Evolutionary conservation across 2,329 filamentous ascomycete genomes (phyloP).

Genomic region (Hypoxylon sp.): DNA sequence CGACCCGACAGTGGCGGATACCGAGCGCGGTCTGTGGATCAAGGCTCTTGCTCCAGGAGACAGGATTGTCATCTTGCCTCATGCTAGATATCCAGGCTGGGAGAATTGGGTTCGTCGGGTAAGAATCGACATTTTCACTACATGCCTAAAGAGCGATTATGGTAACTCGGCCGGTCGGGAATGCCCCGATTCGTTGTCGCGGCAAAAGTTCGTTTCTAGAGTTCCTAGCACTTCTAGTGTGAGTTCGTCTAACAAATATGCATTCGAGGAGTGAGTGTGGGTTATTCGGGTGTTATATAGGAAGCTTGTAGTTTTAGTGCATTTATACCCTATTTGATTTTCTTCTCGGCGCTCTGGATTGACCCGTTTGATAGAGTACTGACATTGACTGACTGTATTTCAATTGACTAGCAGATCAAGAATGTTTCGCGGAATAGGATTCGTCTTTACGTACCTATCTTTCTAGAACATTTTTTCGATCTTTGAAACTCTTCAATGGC

Average conservation of each 20-base stretch:
- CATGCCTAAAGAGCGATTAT: conserved; percentile 23
- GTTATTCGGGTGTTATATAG: background rate
- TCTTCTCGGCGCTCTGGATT: background rate
- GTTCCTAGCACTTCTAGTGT: background rate
- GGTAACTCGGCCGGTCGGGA: background rate
- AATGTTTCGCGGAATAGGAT: too few species aligned
- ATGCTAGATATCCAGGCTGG: conserved; percentile 34
- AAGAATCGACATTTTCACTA: conserved; percentile 38
- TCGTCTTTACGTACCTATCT: background rate
- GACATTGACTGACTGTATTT: background rate
- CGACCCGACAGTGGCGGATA: conserved; percentile 17
- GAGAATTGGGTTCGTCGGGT: conserved; percentile 35
- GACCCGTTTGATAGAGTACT: background rate
- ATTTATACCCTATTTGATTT: background rate
- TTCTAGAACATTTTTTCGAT: background rate
- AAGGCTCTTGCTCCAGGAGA: conserved; percentile 28
- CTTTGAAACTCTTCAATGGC: too few species aligned
- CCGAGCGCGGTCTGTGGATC: conserved; percentile 32
- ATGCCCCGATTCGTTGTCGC: background rate
- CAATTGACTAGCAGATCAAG: too few species aligned
- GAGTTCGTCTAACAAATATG: background rate
- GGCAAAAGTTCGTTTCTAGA: background rate
- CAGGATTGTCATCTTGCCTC: conserved; percentile 31
- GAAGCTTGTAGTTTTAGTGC: background rate
- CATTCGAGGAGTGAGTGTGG: background rate